Conservation (phyloP, 1,139 yeast species). For the Blastobotrys raffinosifermentans region DNA sequence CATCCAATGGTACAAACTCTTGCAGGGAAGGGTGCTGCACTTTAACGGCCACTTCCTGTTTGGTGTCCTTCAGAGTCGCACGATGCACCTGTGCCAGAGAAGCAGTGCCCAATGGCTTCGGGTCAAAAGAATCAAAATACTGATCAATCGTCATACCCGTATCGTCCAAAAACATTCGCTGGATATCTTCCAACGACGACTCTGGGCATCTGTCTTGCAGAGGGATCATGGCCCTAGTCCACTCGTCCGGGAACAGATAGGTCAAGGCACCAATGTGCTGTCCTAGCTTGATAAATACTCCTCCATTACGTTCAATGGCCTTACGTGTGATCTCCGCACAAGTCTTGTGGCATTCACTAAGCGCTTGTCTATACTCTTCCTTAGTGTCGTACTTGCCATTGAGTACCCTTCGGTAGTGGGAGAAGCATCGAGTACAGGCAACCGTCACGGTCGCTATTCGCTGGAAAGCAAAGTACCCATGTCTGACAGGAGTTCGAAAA, state of each 20-base stretch:
- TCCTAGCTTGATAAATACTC: constrained; percentile 88
- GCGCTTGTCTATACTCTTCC: constrained; percentile 48
- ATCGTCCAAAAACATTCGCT: constrained; percentile 60
- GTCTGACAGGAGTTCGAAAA: constrained; percentile 24
- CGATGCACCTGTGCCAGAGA: constrained; percentile 93
- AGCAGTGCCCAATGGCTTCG: constrained; percentile 86
- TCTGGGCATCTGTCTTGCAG: constrained; percentile 87
- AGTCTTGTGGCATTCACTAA: constrained; percentile 57
- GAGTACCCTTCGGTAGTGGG: constrained; percentile 51
- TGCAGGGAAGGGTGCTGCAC: constrained; percentile 87
- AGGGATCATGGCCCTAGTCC: constrained; percentile 95
- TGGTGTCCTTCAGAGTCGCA: constrained; percentile 56
- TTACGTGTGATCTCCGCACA: constrained; percentile 76
- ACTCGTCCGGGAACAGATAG: constrained; percentile 80
- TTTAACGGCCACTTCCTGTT: constrained; percentile 84
- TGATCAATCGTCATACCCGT: constrained; percentile 57
- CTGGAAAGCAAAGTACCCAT: constrained; percentile 24
- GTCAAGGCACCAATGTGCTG: constrained; percentile 93
- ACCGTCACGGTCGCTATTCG: constrained; percentile 31
- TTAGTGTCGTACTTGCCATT: constrained; percentile 41
- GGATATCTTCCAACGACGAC: constrained; percentile 65
- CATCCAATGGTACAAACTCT: constrained; percentile 87
- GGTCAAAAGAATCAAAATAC: constrained; percentile 59
- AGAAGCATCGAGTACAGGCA: constrained; percentile 30
- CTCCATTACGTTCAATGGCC: constrained; percentile 84